Percentiles rank a stretch among this genome's conserved stretches.
Evolutionary conservation across 441 rosid species (phyloP).

Genomic region (Viola pubescens): DNA sequence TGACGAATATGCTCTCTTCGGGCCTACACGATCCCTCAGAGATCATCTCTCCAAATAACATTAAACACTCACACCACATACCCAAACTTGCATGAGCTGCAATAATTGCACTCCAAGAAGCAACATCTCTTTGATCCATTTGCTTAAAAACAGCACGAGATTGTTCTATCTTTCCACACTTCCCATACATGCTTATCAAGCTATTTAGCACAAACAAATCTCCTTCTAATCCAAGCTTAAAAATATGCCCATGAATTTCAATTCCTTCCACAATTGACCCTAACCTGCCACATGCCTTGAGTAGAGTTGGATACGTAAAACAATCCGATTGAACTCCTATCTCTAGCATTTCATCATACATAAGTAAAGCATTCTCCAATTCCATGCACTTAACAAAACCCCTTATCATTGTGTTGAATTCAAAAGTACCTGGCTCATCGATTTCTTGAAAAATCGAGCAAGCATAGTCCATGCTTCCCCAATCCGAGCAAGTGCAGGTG

Average conservation of each 20-base stretch:
- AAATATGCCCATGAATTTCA: conserved; percentile 33
- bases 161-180: conserved; percentile 24
- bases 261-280: conserved; percentile 34
- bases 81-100: conserved; percentile 40
- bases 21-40: conserved; percentile 43
- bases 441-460: conserved; percentile 44
- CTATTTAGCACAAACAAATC: conserved; percentile 36
- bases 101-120: conserved; percentile 65
- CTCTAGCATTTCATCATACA: conserved; percentile 52
- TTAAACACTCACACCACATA: conserved; percentile 31
- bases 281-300: conserved; percentile 51
- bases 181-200: conserved; percentile 39
- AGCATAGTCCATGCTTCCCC: conserved; percentile 69
- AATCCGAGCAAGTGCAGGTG: conserved; percentile 48
- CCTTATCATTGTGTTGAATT: conserved; percentile 53
- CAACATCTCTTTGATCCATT: conserved; percentile 43
- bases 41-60: conserved; percentile 36
- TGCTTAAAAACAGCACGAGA: conserved; percentile 36
- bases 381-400: conserved; percentile 36
- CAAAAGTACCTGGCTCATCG: conserved; percentile 49
- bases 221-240: conserved; percentile 27
- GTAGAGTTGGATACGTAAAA: conserved; percentile 56
- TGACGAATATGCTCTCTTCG: conserved; percentile 48
- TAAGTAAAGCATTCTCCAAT: conserved; percentile 36
- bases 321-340: conserved; percentile 46